Conservation (phyloP, 805 yeast species). For the Kluyveromyces siamensis region DNA sequence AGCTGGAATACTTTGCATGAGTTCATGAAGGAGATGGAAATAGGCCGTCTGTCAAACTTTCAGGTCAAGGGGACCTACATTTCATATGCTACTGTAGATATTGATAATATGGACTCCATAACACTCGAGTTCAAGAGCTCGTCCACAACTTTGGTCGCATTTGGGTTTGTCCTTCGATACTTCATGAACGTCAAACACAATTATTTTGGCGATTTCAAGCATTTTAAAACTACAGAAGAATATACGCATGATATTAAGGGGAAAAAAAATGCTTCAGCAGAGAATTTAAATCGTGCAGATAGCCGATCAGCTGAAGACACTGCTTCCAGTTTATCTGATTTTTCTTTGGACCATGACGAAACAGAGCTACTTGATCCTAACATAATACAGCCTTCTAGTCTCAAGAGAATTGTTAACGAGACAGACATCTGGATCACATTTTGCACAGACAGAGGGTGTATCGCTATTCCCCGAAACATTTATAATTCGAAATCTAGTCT, state of each 20-base stretch:
- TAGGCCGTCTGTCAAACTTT: conserved; percentile 64
- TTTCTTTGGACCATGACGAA: background rate
- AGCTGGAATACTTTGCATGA: conserved; percentile 85
- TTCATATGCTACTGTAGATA: conserved; percentile 46
- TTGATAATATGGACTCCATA: conserved; percentile 62
- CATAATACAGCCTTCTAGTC: conserved; percentile 8
- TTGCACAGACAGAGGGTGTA: conserved; percentile 57
- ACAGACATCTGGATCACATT: conserved; percentile 69
- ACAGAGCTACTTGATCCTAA: background rate
- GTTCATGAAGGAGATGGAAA: conserved; percentile 50
- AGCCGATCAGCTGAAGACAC: background rate
- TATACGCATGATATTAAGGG: conserved; percentile 35
- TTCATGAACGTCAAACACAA: conserved; percentile 73
- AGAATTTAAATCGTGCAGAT: background rate
- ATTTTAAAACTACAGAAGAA: conserved; percentile 81
- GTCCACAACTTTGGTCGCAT: conserved; percentile 57
- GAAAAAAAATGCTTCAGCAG: background rate
- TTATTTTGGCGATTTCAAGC: conserved; percentile 81
- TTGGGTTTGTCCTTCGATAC: conserved; percentile 73
- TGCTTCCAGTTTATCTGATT: background rate
- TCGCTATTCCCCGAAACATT: conserved; percentile 63
- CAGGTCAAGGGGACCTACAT: conserved; percentile 57
- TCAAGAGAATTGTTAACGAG: conserved; percentile 55
- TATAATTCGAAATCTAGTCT: conserved; percentile 57
- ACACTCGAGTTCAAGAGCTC: conserved; percentile 57